Evolutionary conservation across 2,329 filamentous ascomycete genomes (phyloP), one percentile per base, ranked within the genome.

Genomic region (Aureobasidium sp.): DNA sequence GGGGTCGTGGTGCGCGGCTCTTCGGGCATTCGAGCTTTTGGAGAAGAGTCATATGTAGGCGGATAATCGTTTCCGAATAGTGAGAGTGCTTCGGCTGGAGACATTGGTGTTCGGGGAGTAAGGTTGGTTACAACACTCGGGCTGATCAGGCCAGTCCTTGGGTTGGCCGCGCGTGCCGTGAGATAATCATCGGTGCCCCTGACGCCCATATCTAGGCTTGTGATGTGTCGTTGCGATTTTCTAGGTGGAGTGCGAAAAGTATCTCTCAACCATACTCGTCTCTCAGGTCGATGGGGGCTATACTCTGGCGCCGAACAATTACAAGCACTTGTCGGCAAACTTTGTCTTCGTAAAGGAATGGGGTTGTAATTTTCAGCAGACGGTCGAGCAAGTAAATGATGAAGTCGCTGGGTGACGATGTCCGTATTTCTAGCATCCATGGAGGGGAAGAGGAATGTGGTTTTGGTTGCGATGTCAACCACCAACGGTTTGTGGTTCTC

Each of bases 151-250:
- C 72, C 71, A 15, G 72, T 74, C 20, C 67, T 59, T 11, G 71
- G 72, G 47, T 74, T 74, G 3, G 72, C 70, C 22, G 65, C 70
- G 56, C 72, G 65, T 31, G 69, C 72, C 20, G 71, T 74, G 45
- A 74, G 63, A 62, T 74, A 74, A 64, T 74, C 72, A 61, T 72
- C 72, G 52, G 70, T 72, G 31, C 72, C 70, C 61, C 68, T 72
- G 65, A 74, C 69, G 9, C 71, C 69, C 65, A 70, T 68, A 25
- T 61, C 63, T n/a, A 27, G 7, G 7, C 12, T 5, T 9, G 3
- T 14, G 4, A 15, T 25, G 7, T n/a, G 47, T 37, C 5, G 20
- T 11, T 48, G 14, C 14, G 37, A 2, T 52, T 1, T 31, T 34
- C n/a, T 44, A 61, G 47, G 17, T 37, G 31, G 8, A 11, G 14